Evolutionary conservation across 2,329 filamentous ascomycete genomes (phyloP).

Genomic region (Parascedosporium putredinis): DNA sequence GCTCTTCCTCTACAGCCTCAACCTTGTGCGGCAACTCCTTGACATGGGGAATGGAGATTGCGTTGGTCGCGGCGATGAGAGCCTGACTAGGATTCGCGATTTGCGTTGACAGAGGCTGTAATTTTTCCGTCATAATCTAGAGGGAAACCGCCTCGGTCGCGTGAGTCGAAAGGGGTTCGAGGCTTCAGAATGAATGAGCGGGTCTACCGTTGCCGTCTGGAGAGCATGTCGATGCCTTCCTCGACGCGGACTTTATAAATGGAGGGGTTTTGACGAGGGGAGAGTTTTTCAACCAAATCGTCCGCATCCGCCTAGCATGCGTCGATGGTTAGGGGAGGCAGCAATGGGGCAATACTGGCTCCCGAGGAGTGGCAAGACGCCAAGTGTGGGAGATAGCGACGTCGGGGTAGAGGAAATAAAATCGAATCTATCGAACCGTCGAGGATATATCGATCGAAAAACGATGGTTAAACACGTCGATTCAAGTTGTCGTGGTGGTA

Average conservation of each 20-base stretch:
- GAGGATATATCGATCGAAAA: background rate
- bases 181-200: conserved; percentile 12
- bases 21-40: conserved; percentile 34
- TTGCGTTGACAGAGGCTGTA: conserved; percentile 42
- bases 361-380: background rate
- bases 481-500: background rate
- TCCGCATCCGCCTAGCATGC: background rate
- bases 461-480: background rate
- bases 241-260: conserved; percentile 15
- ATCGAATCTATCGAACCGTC: background rate
- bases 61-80: conserved; percentile 27
- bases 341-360: background rate
- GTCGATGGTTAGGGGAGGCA: background rate
- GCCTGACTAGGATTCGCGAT: conserved; percentile 44
- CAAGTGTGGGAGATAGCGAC: background rate
- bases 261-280: background rate
- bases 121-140: conserved; percentile 55
- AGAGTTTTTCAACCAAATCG: background rate
- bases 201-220: conserved; percentile 41
- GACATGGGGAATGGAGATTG: conserved; percentile 20
- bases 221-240: conserved; percentile 47
- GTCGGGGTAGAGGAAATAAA: background rate
- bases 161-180: conserved; percentile 23
- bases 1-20: conserved; percentile 58
- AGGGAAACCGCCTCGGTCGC: conserved; percentile 29